phyloP scores from a whole-genome alignment of 2,329 filamentous ascomycete genomes.

The Pseudopyricularia javanii region DNA sequence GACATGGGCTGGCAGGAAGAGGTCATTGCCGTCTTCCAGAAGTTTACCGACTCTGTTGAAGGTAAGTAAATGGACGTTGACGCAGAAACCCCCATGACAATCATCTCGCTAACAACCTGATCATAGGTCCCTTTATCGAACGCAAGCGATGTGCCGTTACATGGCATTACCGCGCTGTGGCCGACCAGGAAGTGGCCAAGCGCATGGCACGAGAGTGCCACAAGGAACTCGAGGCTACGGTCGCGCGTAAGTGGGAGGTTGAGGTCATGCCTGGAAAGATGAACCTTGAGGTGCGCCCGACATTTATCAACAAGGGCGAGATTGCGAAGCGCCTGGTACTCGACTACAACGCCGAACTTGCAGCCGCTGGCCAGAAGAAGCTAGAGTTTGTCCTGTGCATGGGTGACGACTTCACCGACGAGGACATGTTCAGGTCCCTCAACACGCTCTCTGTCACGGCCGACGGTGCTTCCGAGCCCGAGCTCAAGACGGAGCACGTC shows the following conservation, averaged over 20 bases:
- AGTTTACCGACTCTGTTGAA: conserved; percentile 76
- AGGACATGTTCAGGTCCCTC: conserved; percentile 88
- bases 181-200: conserved; percentile 72
- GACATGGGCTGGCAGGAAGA: conserved; percentile 91
- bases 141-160: conserved; percentile 88
- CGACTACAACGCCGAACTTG: conserved; percentile 47
- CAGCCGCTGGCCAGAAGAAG: conserved; percentile 6
- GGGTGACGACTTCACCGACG: conserved; percentile 94
- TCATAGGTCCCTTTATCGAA: conserved; percentile 75
- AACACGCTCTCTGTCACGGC: conserved; percentile 34
- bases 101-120: not conserved
- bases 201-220: conserved; percentile 74
- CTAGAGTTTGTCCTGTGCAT: conserved; percentile 70
- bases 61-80: conserved; percentile 35
- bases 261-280: conserved; percentile 97
- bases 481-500: conserved; percentile 51
- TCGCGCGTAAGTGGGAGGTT: conserved; percentile 72
- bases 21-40: conserved; percentile 72
- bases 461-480: conserved; percentile 27
- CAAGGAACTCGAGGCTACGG: conserved; percentile 64
- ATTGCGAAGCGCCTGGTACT: conserved; percentile 76
- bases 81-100: conserved; percentile 7
- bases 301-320: conserved; percentile 95
- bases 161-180: conserved; percentile 86
- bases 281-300: conserved; percentile 91